Percentiles rank a stretch among this genome's conserved stretches.
phyloP scores from a whole-genome alignment of 805 yeast genomes.

The Candida sithepensis region DNA sequence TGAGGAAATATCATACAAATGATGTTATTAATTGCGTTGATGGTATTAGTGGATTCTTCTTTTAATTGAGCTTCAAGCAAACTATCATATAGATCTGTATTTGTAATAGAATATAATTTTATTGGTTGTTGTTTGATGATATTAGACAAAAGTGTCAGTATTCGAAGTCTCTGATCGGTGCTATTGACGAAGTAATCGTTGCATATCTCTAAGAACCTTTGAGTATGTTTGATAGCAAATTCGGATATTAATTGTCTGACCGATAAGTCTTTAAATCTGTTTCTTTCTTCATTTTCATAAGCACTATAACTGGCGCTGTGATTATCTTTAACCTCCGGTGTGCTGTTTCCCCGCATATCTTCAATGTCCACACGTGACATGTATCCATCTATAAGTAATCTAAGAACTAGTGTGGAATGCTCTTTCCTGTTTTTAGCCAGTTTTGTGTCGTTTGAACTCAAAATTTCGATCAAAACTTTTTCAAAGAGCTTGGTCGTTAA shows the following conservation, averaged over 20 bases:
- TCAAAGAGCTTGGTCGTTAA: constrained; percentile 8
- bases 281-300: constrained; percentile 41
- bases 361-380: constrained; percentile 21
- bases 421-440: constrained; percentile 5
- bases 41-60: constrained; percentile 33
- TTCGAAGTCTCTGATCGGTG: constrained; percentile 34
- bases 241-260: constrained; percentile 37
- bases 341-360: constrained; percentile 4
- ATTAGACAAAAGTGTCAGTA: constrained; percentile 37
- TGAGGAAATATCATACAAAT: constrained; percentile 36
- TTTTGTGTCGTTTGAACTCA: constrained; percentile 6
- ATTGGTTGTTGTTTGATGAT: constrained; percentile 3
- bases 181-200: constrained; percentile 31
- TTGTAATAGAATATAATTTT: constrained; percentile 29
- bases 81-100: constrained; percentile 35
- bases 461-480: constrained; percentile 3
- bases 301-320: not conserved
- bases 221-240: constrained; percentile 40
- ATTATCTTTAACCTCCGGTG: constrained; percentile 21
- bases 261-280: constrained; percentile 45
- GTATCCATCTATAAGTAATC: constrained; percentile 18
- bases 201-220: constrained; percentile 34
- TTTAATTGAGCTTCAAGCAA: constrained; percentile 39
- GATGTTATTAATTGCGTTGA: constrained; percentile 3
- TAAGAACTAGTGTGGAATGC: constrained; percentile 18